These are phyloP conservation scores for Annona cherimola DNA, from an alignment of 164 flowering plant genomes.

Conservation along the genomic window DNA sequence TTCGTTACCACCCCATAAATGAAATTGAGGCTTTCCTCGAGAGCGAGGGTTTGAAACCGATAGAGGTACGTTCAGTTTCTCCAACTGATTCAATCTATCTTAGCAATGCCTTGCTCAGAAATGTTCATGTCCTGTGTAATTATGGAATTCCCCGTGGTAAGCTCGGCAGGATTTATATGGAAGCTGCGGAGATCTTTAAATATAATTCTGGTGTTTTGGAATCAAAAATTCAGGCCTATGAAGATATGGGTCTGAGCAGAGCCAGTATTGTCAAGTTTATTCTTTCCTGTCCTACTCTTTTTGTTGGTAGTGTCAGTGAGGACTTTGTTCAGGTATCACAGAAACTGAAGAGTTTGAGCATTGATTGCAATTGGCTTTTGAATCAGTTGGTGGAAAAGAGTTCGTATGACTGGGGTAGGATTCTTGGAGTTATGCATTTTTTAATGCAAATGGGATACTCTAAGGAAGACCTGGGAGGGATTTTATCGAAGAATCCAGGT, in stretches of 20 bases:
- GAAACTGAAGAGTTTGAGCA: slow-evolving; percentile 35
- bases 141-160: slow-evolving; percentile 49
- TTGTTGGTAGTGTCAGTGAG: slow-evolving; percentile 32
- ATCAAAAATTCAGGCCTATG: slow-evolving; percentile 5
- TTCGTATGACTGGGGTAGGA: slow-evolving; percentile 45
- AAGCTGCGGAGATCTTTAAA: slow-evolving; percentile 44
- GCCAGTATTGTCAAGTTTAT: slow-evolving; percentile 30
- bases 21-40: slow-evolving; percentile 86
- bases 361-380: slow-evolving; percentile 36
- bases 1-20: slow-evolving; percentile 71
- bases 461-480: slow-evolving; percentile 28
- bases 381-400: slow-evolving; percentile 25
- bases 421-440: slow-evolving; percentile 31
- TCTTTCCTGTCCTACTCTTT: slow-evolving; percentile 40
- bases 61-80: slow-evolving; percentile 33
- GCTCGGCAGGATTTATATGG: slow-evolving; percentile 58
- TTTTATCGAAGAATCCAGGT: slow-evolving; percentile 32
- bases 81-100: slow-evolving; percentile 48
- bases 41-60: slow-evolving; percentile 59
- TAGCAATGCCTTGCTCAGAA: slow-evolving; percentile 58
- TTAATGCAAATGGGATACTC: slow-evolving; percentile 32
- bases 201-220: slow-evolving; percentile 41
- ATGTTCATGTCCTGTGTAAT: slow-evolving; percentile 46
- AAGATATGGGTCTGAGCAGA: slow-evolving; percentile 38
- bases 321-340: slow-evolving; percentile 36